Evolutionary conservation across 2,329 filamentous ascomycete species (phyloP), one percentile per base, ranked within the genome.

Genomic region (Nigrospora sphaerica): DNA sequence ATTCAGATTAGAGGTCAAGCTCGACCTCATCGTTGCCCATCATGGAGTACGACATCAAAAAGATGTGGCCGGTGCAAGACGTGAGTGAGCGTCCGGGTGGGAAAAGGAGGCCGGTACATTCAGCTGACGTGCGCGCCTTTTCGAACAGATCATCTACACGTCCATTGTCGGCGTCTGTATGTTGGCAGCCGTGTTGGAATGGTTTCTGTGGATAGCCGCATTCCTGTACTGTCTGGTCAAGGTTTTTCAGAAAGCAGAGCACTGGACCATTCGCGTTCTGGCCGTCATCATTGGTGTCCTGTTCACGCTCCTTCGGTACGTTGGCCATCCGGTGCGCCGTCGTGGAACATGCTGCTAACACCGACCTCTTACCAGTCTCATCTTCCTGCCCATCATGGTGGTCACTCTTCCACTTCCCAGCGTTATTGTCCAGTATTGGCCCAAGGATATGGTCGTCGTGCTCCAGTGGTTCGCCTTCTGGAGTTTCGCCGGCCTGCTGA

Each of bases 381-480:
- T 95, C 34, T 97, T 95, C 66, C 73, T 97, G 28, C 92, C 92
- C 0, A 86, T 96, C 54, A 95, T 97, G 90, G 67, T 96, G 18
- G 89, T 95, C 41, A 97, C 91, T 0, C 73, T 97, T 5, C 92
- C 92, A 1, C 73, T 97, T 3, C 92, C 92, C 1, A 67, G 74
- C 17, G 76, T 81, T 48, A 73, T 96, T 39, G 83, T 83, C 9
- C 73, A 78, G 49, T 77, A 86, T 55, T 95, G 92, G 68, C 91
- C 92, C 0, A 46, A 63, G 3, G 45, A 65, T 1, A 79, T 93
- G 73, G 85, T 93, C 36, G 66, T 63, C 2, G 75, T 86, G 40
- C 75, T 97, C 13, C 91, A 96, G 62, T 95, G 89, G 86, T 95
- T 97, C 60, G 91, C 90, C 4, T 97, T 97, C 65, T 96, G 88